Evolutionary conservation across 495 filamentous ascomycete genomes (phyloP).

Genomic region (Neurospora sp.): DNA sequence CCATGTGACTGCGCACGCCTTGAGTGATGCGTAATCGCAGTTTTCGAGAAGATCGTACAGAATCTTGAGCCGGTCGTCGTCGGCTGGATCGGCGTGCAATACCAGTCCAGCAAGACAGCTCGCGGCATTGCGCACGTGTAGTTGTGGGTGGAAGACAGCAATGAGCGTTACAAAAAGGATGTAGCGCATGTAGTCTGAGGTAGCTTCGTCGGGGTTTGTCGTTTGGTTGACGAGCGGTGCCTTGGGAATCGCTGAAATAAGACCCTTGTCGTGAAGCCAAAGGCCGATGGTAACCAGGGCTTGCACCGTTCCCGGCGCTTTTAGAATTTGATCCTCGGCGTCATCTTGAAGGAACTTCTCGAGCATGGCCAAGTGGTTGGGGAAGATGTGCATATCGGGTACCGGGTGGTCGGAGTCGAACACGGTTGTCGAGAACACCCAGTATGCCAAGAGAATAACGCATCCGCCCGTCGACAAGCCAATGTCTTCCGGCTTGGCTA

Average conservation of each 20-base stretch:
- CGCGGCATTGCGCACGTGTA: conserved; percentile 60
- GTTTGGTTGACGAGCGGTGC: conserved; percentile 6
- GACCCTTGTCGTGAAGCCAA: conserved; percentile 33
- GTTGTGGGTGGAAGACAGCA: conserved; percentile 56
- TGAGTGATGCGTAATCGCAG: conserved; percentile 64
- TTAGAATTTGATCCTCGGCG: conserved; percentile 23
- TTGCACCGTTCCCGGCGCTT: conserved; percentile 32
- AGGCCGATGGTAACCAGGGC: conserved; percentile 41
- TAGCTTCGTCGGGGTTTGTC: conserved; percentile 11
- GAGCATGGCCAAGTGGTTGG: conserved; percentile 50
- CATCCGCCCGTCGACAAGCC: conserved; percentile 64
- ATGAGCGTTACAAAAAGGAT: conserved; percentile 53
- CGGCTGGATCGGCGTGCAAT: conserved; percentile 67
- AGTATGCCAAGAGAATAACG: conserved; percentile 51
- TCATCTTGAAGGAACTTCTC: conserved; percentile 47
- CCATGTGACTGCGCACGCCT: conserved; percentile 76
- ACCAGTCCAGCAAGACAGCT: conserved; percentile 62
- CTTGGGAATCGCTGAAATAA: conserved; percentile 15
- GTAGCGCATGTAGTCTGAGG: conserved; percentile 40
- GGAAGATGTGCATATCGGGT: conserved; percentile 49
- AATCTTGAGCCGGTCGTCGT: conserved; percentile 59
- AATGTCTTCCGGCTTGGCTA: conserved; percentile 50
- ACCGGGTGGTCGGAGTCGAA: conserved; percentile 37
- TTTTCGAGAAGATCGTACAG: conserved; percentile 75
- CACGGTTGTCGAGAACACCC: conserved; percentile 42